These are phyloP conservation scores for Entomortierella chlamydospora DNA, from an alignment of 192 early-diverging fungal genomes.

Conservation along the genomic window DNA sequence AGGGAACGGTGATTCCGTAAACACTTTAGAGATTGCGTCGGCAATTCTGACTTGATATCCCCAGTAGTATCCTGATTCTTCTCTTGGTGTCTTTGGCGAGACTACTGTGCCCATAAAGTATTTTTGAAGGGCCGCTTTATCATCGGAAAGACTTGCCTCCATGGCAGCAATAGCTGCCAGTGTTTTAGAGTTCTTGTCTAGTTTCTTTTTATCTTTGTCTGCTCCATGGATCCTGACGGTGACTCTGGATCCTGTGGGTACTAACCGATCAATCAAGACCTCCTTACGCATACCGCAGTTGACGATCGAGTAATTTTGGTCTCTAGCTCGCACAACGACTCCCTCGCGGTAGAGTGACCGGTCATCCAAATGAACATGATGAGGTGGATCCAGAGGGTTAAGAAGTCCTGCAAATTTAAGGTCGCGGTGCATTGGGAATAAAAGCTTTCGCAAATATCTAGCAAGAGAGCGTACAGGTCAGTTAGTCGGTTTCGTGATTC, in stretches of 20 bases:
- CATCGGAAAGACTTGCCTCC: conserved; percentile 29
- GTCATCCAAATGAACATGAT: conserved; percentile 73
- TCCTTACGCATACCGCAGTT: conserved; percentile 54
- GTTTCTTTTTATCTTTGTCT: conserved; percentile 33
- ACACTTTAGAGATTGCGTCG: conserved; percentile 65
- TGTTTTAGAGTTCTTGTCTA: conserved; percentile 41
- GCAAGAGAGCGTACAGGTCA: too few relatives aligned
- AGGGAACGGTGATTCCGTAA: conserved; percentile 67
- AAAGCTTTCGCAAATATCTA: conserved; percentile 70
- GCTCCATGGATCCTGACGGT: conserved; percentile 59
- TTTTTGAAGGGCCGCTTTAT: conserved; percentile 45
- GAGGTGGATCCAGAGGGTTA: conserved; percentile 74
- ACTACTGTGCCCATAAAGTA: conserved; percentile 66
- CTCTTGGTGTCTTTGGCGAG: conserved; percentile 68
- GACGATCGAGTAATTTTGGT: conserved; percentile 44
- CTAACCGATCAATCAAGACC: conserved; percentile 62
- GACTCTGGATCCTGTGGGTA: conserved; percentile 70
- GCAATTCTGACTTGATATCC: conserved; percentile 75
- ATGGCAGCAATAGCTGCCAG: conserved; percentile 42
- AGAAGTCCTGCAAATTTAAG: conserved; percentile 72
- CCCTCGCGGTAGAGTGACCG: conserved; percentile 70
- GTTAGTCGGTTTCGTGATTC: too few relatives aligned
- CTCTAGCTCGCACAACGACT: conserved; percentile 58
- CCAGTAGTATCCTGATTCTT: conserved; percentile 74
- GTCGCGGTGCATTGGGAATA: conserved; percentile 76